Evolutionary conservation across 768 basidiomycete genomes (phyloP).

Genomic region (Pholiota microspora): DNA sequence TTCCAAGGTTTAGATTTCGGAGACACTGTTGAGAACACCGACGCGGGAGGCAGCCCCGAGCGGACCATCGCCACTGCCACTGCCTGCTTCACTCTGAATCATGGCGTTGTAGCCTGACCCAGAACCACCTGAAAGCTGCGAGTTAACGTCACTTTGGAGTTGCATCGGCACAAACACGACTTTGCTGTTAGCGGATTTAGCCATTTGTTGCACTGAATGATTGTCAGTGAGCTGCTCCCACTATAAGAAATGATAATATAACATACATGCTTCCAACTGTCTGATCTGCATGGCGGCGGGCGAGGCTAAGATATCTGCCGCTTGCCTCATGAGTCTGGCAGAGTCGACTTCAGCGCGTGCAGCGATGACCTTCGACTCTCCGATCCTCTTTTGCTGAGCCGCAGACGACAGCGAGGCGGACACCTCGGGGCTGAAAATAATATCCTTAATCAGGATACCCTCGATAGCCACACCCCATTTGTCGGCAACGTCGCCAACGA

Average conservation of each 20-base stretch:
- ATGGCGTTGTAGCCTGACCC: constrained; percentile 26
- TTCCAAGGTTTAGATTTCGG: constrained; percentile 34
- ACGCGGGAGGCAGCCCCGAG: constrained; percentile 44
- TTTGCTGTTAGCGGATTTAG: constrained; percentile 83
- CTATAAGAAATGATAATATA: background rate
- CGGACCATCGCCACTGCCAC: constrained; percentile 22
- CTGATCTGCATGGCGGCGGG: constrained; percentile 98
- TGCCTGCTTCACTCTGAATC: constrained; percentile 33
- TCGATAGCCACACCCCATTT: constrained; percentile 98
- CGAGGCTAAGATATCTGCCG: constrained; percentile 90
- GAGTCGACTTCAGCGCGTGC: constrained; percentile 95
- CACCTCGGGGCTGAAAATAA: constrained; percentile 89
- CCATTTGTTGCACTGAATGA: constrained; percentile 83
- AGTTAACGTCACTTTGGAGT: constrained; percentile 69
- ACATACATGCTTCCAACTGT: constrained; percentile 82
- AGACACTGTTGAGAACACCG: constrained; percentile 51
- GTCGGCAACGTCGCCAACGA: constrained; percentile 88
- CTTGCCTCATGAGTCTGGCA: constrained; percentile 94
- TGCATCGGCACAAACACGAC: constrained; percentile 96
- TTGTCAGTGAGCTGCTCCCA: background rate
- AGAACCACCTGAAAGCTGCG: constrained; percentile 37
- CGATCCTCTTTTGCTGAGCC: constrained; percentile 95
- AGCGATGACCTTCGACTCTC: constrained; percentile 95
- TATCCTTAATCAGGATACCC: constrained; percentile 93
- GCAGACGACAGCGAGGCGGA: constrained; percentile 90